These are phyloP conservation scores for Candida xiaguanensis DNA, from an alignment of 805 yeast species.

Conservation along the genomic window DNA sequence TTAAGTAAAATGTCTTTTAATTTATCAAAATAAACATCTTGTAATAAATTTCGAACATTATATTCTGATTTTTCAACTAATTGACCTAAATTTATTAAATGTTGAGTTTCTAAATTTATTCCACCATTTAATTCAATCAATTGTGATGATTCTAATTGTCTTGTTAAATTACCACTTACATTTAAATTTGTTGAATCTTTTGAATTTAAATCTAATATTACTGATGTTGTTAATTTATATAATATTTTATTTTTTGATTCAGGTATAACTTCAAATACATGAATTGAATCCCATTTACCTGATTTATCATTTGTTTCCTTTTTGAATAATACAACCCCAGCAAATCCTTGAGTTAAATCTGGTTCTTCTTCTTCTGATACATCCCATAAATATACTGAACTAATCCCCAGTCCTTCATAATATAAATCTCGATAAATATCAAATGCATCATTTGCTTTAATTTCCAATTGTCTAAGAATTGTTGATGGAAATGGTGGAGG, in stretches of 20 bases:
- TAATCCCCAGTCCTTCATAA: slow-evolving; percentile 85
- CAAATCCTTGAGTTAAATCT: slow-evolving; percentile 55
- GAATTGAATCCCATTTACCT: slow-evolving; percentile 90
- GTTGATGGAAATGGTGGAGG: slow-evolving; percentile 77
- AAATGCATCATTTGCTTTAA: slow-evolving; percentile 82
- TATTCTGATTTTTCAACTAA: slow-evolving; percentile 85
- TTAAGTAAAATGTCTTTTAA: slow-evolving; percentile 74
- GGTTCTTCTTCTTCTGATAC: slow-evolving; percentile 51
- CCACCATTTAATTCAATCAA: slow-evolving; percentile 33
- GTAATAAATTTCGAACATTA: slow-evolving; percentile 79
- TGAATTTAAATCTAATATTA: slow-evolving; percentile 65
- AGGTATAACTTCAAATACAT: slow-evolving; percentile 74
- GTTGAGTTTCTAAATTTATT: slow-evolving; percentile 51
- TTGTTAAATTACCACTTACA: slow-evolving; percentile 78
- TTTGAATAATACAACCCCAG: slow-evolving; percentile 87
- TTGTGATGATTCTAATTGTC: slow-evolving; percentile 66
- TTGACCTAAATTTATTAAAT: slow-evolving; percentile 80
- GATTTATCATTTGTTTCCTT: slow-evolving; percentile 50
- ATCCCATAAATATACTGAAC: slow-evolving; percentile 92
- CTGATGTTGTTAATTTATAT: slow-evolving; percentile 82
- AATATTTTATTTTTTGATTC: slow-evolving; percentile 32
- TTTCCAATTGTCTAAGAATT: slow-evolving; percentile 67
- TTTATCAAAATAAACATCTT: slow-evolving; percentile 93
- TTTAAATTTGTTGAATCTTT: slow-evolving; percentile 18
- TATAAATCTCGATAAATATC: slow-evolving; percentile 90